These are phyloP conservation scores for Toxoplasma gondii DNA, from an alignment of 169 alveolate species.

Conservation along the genomic window DNA sequence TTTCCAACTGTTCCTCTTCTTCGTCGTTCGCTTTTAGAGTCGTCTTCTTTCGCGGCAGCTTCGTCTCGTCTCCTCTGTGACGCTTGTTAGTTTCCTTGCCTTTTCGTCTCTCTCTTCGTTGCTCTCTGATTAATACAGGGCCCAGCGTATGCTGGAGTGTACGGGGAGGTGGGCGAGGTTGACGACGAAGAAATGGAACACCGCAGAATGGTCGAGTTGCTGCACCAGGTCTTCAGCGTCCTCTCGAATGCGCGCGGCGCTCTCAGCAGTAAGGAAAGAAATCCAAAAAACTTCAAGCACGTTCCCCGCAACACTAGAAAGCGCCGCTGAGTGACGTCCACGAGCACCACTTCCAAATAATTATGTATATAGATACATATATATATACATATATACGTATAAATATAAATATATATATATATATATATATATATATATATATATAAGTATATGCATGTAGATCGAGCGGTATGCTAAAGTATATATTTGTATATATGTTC, in stretches of 20 bases:
- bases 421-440: not conserved
- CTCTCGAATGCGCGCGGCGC: conserved; percentile 17
- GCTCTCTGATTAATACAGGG: conserved; percentile 9
- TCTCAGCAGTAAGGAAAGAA: conserved; percentile 16
- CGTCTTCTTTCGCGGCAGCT: not conserved
- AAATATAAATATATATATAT: not conserved
- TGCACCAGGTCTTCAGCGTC: conserved; percentile 25
- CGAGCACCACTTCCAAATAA: not conserved
- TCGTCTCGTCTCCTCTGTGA: not conserved
- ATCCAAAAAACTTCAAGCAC: not conserved
- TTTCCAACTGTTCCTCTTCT: not conserved
- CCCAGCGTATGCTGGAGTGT: conserved; percentile 64
- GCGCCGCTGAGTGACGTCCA: not conserved
- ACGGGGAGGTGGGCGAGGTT: conserved; percentile 33
- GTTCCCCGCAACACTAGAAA: not conserved
- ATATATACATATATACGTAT: not conserved
- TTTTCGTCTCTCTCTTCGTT: not conserved
- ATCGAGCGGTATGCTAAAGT: not conserved
- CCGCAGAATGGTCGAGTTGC: conserved; percentile 55
- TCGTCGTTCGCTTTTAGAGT: too few relatives aligned
- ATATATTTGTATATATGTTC: not conserved
- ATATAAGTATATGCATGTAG: not conserved
- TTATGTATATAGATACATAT: not conserved
- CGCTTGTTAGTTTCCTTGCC: not conserved
- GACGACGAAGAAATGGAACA: conserved; percentile 72